Evolutionary conservation across 371 early-diverging fungal genomes (phyloP), one percentile per base, ranked within the genome.

Genomic region (Entomophthora muscae): DNA sequence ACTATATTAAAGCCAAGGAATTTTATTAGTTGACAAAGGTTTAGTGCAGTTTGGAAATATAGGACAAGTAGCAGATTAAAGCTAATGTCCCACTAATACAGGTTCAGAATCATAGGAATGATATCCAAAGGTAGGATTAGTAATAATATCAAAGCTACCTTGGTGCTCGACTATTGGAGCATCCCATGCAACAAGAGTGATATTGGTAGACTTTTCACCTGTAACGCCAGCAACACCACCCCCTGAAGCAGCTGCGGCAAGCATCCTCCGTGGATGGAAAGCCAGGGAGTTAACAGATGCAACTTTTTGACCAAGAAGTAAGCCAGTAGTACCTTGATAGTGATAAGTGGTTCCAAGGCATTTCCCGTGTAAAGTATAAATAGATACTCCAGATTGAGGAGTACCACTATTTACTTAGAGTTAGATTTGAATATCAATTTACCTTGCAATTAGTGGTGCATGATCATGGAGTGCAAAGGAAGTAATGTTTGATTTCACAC

Each of bases 401-500:
- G 75, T 75, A 52, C 78, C 79, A 71, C 78, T 77, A 67, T 0
- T 62, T 27, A 53, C n/a, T n/a, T n/a, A 52, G 32, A 30, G 32
- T 3, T 12, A 54, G 13, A 31, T 27, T 30, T 13, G 13, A 42
- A 52, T n/a, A 28, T n/a, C 17, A 52, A 61, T 30, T 57, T 72
- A 84, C 83, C 79, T 80, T 31, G 78, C 80, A 57, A 83, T 65
- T 0, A 83, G 68, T 12, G 77, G 78, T 27, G 80, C 78, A 55
- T 78, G 76, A 65, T 82, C 79, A 69, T 87, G 88, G 0, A 82
- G 71, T 1, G 81, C 72, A 28, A 84, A 72, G 0, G 81, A 74
- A n/a, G 81, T 78, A 76, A 86, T 77, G 60, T 74, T 76, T 1
- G 22, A 7, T 26, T 78, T 70, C n/a, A 72, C 73, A 63, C 75